phyloP scores from a whole-genome alignment of 805 yeast species.

The Monosporozyma aerobia region DNA sequence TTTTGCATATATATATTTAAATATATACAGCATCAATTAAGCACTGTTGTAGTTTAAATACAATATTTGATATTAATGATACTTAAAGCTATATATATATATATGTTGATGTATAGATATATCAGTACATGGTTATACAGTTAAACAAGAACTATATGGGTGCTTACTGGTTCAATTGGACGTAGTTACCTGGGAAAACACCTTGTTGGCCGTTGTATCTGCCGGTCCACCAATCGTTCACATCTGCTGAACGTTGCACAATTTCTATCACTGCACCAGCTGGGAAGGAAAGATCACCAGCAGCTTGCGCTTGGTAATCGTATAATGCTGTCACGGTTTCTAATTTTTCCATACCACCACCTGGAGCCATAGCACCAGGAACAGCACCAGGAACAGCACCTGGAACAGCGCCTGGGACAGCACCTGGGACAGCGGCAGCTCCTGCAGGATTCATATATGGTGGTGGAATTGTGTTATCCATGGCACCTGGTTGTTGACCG shows the following conservation, averaged over 20 bases:
- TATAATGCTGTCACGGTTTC: conserved; percentile 82
- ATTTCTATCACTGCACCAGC: conserved; percentile 85
- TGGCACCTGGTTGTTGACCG: background rate
- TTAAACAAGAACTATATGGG: background rate
- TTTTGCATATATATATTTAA: background rate
- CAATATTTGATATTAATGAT: background rate
- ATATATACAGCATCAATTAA: background rate
- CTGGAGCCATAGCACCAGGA: conserved; percentile 25
- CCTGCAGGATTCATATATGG: background rate
- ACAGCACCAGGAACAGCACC: conserved; percentile 10
- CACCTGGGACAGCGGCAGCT: background rate
- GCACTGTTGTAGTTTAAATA: too few species aligned
- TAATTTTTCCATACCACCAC: conserved; percentile 32
- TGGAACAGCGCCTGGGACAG: background rate
- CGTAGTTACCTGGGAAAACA: conserved; percentile 94
- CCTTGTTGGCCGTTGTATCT: conserved; percentile 75
- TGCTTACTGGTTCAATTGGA: conserved; percentile 46
- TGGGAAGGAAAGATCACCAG: conserved; percentile 77
- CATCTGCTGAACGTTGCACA: conserved; percentile 70
- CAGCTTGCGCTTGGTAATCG: conserved; percentile 88
- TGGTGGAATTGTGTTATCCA: background rate
- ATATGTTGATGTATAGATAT: too few species aligned
- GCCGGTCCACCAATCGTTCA: conserved; percentile 99
- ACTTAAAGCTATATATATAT: background rate
- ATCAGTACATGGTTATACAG: background rate